These are phyloP conservation scores for Apiotrichum porosum DNA, from an alignment of 1,284 basidiomycete genomes.

Conservation along the genomic window DNA sequence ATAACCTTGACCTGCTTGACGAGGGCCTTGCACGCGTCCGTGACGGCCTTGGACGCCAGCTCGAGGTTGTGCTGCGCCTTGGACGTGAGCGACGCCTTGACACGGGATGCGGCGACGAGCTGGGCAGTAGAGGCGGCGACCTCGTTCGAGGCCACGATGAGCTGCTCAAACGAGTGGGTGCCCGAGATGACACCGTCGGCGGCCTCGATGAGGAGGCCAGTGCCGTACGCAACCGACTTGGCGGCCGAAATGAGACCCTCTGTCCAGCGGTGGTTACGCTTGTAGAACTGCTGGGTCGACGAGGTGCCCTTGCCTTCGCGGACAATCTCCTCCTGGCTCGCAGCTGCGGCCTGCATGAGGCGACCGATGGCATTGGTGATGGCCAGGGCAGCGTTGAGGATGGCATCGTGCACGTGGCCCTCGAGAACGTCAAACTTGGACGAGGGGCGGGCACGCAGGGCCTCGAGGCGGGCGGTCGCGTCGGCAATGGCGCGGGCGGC, in stretches of 20 bases:
- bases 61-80: slow-evolving; percentile 96
- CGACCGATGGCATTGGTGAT: slow-evolving; percentile 94
- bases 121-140: slow-evolving; percentile 96
- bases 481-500: slow-evolving; percentile 91
- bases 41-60: slow-evolving; percentile 94
- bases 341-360: slow-evolving; percentile 92
- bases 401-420: slow-evolving; percentile 95
- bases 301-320: slow-evolving; percentile 88
- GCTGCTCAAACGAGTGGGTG: slow-evolving; percentile 93
- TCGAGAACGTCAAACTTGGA: slow-evolving; percentile 84
- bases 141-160: slow-evolving; percentile 98
- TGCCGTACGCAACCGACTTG: slow-evolving; percentile 95
- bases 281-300: slow-evolving; percentile 95
- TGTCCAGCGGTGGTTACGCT: slow-evolving; percentile 99
- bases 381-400: slow-evolving; percentile 84
- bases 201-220: slow-evolving; percentile 92
- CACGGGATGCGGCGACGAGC: slow-evolving; percentile 94
- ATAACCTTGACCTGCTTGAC: slow-evolving; percentile 96
- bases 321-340: slow-evolving; percentile 97
- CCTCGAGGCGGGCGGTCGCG: slow-evolving; percentile 83
- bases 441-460: slow-evolving; percentile 82
- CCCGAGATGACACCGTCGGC: slow-evolving; percentile 97
- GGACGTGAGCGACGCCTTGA: slow-evolving; percentile 97
- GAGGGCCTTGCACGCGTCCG: slow-evolving; percentile 95
- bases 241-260: slow-evolving; percentile 98